A percentile compares a stretch with the other conserved stretches of the same genome.
phyloP scores from a whole-genome alignment of 495 filamentous ascomycete species.

The Neurospora africana region DNA sequence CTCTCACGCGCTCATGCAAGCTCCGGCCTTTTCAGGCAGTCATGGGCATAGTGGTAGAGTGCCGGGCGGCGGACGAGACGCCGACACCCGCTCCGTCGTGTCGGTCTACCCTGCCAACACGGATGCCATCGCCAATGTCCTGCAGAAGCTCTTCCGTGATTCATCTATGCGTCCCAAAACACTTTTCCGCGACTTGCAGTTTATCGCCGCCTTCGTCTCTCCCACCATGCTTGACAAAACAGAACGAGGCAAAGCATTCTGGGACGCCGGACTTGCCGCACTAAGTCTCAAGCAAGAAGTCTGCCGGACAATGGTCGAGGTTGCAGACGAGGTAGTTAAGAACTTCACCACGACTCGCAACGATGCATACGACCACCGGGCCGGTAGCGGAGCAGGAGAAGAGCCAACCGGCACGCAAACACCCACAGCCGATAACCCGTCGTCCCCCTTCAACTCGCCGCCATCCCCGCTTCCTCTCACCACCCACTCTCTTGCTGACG shows the following conservation, averaged over 20 bases:
- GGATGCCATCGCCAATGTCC: slow-evolving; percentile 68
- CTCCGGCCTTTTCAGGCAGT: slow-evolving; percentile 13
- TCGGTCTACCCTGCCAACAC: slow-evolving; percentile 41
- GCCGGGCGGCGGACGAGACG: slow-evolving; percentile 18
- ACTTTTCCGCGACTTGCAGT: slow-evolving; percentile 90
- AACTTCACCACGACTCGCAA: slow-evolving; percentile 38
- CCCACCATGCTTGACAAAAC: slow-evolving; percentile 71
- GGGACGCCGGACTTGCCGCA: slow-evolving; percentile 84
- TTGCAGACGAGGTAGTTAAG: slow-evolving; percentile 65
- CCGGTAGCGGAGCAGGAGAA: slow-evolving; percentile 13
- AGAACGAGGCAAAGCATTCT: slow-evolving; percentile 83
- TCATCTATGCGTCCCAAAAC: slow-evolving; percentile 73
- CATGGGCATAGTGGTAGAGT: slow-evolving; percentile 19
- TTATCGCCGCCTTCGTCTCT: slow-evolving; percentile 87
- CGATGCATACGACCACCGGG: slow-evolving; percentile 9
- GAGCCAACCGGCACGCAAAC: slow-evolving; percentile 8
- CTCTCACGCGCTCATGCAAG: slow-evolving; percentile 41
- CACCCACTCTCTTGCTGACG: slow-evolving; percentile 65
- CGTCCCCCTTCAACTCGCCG: slow-evolving; percentile 11
- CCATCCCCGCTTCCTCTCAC: slow-evolving; percentile 33
- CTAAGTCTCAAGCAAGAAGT: slow-evolving; percentile 83
- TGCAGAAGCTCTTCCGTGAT: slow-evolving; percentile 71
- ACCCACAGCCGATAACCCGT: slow-evolving; percentile 10
- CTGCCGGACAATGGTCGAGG: slow-evolving; percentile 80
- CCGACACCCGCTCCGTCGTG: slow-evolving; percentile 32